Base-by-base conservation (phyloP, 352 stramenopile genomes). In the Phytophthora pisi region DNA sequence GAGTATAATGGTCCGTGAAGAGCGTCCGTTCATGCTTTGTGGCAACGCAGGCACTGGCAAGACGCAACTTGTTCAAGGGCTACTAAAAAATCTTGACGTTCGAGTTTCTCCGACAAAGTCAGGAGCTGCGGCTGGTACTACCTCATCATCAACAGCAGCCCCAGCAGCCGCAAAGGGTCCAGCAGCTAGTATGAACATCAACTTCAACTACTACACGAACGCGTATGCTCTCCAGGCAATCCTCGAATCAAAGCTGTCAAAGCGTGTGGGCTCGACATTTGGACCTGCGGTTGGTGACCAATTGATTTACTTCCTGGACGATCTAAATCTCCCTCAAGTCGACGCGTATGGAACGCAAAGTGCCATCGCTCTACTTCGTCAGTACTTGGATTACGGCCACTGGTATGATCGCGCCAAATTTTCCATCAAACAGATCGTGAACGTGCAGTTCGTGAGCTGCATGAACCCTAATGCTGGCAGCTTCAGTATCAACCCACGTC, bases 391-490 rank as follows among this genome's bases (percentile, higher is more conserved):
- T 60, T 98, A 99, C 61, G 78, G 84, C 3, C 92, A 98, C 60
- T 96, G 92, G 77, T 99, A 98, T 75, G 96, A 99, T 68, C 90
- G 96, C 13, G 56, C 71, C 36, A 98, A 98, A 77, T 88, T 98
- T 49, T 90, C 79, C 16, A 58, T 97, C 31, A 98, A 98, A 68
- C 91, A 97, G 34, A 97, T 98, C 50, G 72, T 89, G 45, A 92
- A 98, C 57, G 97, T 95, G n/a, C 95, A 99, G 67, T 97, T 98
- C 53, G 51, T 99, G 15, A 89, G 87, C 24, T 98, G 94, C 66
- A 98, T 99, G 93, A 99, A 99, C 67, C 95, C 96, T 15, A 98
- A 74, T 11, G 95, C 93, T 0, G 96, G 96, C 20, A 98, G 86
- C 24, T 98, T 98, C 62, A 72, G 78, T 18, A 89, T 98, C 53